Evolutionary conservation across 257 asterid species (phyloP).

Genomic region (Jasminum sambac): DNA sequence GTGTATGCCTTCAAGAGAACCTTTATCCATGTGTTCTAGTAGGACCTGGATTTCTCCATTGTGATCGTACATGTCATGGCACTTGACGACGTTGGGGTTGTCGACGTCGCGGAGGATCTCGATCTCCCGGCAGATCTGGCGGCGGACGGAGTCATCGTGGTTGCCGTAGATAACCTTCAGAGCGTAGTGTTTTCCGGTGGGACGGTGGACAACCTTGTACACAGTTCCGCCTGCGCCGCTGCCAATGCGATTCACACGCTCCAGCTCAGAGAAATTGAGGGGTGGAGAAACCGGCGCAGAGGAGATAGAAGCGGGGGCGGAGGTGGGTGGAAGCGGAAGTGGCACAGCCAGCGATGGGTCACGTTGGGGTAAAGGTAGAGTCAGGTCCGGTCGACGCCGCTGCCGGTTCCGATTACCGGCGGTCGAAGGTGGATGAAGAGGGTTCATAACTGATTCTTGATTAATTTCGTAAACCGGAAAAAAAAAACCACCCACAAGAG

Average conservation of each 20-base stretch:
- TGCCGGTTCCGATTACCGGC: neutral
- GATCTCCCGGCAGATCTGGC: conserved; percentile 20
- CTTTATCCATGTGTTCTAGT: conserved; percentile 25
- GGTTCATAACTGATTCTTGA: neutral
- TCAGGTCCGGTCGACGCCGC: conserved; percentile 5
- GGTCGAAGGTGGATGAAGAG: neutral
- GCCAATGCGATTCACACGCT: conserved; percentile 13
- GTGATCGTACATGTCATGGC: conserved; percentile 28
- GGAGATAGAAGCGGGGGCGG: conserved; percentile 1
- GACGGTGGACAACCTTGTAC: conserved; percentile 29
- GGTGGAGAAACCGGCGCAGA: conserved; percentile 8
- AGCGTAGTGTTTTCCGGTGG: conserved; percentile 28
- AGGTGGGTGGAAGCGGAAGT: neutral
- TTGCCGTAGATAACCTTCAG: conserved; percentile 29
- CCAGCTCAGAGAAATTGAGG: conserved; percentile 17
- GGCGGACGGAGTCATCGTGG: conserved; percentile 24
- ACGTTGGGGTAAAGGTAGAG: conserved; percentile 7
- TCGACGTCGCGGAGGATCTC: conserved; percentile 32
- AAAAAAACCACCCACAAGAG: neutral
- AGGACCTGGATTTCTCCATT: conserved; percentile 27
- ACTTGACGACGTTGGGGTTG: conserved; percentile 31
- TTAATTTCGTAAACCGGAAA: neutral
- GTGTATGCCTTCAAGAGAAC: conserved; percentile 27
- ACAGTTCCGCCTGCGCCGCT: conserved; percentile 20
- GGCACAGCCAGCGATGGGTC: conserved; percentile 4